These are phyloP conservation scores for Sistotremastrum suecicum DNA, from an alignment of 768 basidiomycete species.

Conservation along the genomic window DNA sequence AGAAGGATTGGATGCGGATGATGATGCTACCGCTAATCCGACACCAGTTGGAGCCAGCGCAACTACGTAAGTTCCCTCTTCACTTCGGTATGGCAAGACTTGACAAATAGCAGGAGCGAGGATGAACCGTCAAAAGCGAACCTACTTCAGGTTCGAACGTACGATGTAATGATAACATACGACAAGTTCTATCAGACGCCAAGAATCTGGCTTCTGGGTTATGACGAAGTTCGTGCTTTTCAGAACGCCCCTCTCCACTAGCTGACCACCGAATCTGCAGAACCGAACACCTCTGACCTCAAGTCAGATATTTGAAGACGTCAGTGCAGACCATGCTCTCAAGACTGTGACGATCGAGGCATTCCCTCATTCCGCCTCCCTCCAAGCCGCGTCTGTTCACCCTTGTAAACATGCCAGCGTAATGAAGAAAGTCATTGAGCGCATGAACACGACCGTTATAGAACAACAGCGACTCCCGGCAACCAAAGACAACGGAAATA, in stretches of 20 bases:
- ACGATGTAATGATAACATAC: constrained; percentile 99
- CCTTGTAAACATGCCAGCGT: constrained; percentile 98
- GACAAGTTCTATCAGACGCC: constrained; percentile 99
- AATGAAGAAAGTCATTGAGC: constrained; percentile 99
- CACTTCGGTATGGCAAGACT: background rate
- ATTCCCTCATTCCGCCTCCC: constrained; percentile 83
- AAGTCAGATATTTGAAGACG: constrained; percentile 89
- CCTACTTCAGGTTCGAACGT: constrained; percentile 89
- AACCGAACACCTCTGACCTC: constrained; percentile 81
- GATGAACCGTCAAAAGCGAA: constrained; percentile 63
- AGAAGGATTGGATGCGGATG: constrained; percentile 77
- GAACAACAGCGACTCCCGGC: constrained; percentile 61
- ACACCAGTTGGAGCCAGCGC: constrained; percentile 25
- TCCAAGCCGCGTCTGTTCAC: constrained; percentile 88
- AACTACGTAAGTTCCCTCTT: constrained; percentile 28
- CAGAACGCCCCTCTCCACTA: background rate
- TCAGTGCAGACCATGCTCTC: constrained; percentile 92
- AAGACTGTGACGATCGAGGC: constrained; percentile 98
- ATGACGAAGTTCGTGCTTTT: constrained; percentile 64
- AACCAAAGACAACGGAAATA: constrained; percentile 32
- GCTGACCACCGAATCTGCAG: constrained; percentile 24
- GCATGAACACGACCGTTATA: constrained; percentile 85
- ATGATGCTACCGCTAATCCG: constrained; percentile 63
- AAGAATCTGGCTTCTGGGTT: constrained; percentile 93
- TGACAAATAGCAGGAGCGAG: constrained; percentile 25